These are phyloP conservation scores for Solanum piurae DNA, from an alignment of 257 asterid genomes.

Conservation along the genomic window DNA sequence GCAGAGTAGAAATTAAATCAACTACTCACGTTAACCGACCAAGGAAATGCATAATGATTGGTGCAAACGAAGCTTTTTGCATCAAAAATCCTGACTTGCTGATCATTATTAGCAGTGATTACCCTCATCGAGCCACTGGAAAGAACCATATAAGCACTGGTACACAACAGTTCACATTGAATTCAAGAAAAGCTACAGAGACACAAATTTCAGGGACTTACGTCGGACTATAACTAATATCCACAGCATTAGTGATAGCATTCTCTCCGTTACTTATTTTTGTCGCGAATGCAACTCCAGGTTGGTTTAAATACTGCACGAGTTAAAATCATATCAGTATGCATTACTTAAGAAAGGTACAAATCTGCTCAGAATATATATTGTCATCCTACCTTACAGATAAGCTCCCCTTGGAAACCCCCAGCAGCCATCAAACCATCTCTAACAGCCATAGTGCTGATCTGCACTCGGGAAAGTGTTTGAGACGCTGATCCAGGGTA, in stretches of 20 bases:
- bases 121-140: slow-evolving; percentile 60
- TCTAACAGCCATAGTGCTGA: slow-evolving; percentile 68
- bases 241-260: slow-evolving; percentile 77
- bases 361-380: background rate
- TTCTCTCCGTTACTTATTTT: slow-evolving; percentile 56
- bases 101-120: slow-evolving; percentile 73
- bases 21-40: slow-evolving; percentile 87
- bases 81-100: slow-evolving; percentile 66
- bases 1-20: background rate
- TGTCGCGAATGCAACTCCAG: slow-evolving; percentile 64
- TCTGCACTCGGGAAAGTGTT: slow-evolving; percentile 61
- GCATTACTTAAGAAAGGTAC: background rate
- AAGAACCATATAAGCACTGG: background rate
- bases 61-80: slow-evolving; percentile 37
- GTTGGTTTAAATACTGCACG: slow-evolving; percentile 52
- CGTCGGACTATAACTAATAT: slow-evolving; percentile 34
- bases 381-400: slow-evolving; percentile 56
- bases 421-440: slow-evolving; percentile 76
- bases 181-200: background rate
- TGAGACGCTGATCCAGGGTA: slow-evolving; percentile 46
- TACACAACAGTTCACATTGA: background rate
- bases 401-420: slow-evolving; percentile 83
- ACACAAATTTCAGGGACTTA: slow-evolving; percentile 4
- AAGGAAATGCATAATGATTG: slow-evolving; percentile 52
- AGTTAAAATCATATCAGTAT: background rate